Evolutionary conservation across 148 eudicot genomes (phyloP), one percentile per base, ranked within the genome.

Genomic region (Rhododendron simsii): DNA sequence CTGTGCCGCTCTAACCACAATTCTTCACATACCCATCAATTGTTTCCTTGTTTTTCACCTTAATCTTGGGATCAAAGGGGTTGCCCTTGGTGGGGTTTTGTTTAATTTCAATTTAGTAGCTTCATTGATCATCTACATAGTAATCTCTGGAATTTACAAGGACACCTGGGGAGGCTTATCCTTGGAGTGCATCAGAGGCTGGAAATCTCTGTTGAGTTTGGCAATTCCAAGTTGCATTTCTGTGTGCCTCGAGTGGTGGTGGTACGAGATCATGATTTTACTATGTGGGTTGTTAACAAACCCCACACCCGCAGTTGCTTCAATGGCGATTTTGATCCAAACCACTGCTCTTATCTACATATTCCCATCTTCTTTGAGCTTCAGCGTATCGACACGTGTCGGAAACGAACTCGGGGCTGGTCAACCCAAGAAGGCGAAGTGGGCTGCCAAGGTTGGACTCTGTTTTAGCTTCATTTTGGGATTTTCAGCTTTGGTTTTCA

Each of bases 191-290:
- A n/a, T 91, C 0, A 88, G 81, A 78, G 93, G 90, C 5, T 91
- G 91, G 91, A 88, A 90, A 73, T 84, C 90, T 37, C 83, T 91
- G 0, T 44, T 91, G 28, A 89, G 86, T 78, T 79, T 91, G 50
- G 90, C 93, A 0, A 85, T 95, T 3, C 97, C 97, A 0, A 94
- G 97, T 81, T 95, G 98, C 89, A 86, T 94, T 85, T 94, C 96
- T 0, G 96, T 95, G 0, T 95, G 98, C 71, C 90, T 95, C 4
- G 98, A 95, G 78, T 95, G 98, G 97, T 94, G 98, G 98, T 95
- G 97, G 98, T 95, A 95, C 76, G 98, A 95, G 61, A 94, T 95
- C 83, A 95, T 95, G 93, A 95, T 92, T 61, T 78, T 95, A 50
- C 89, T 95, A 1, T 95, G 97, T 71, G 96, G 96, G 48, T 85